Conservation (phyloP, 2,329 filamentous ascomycete genomes). For the Annulohypoxylon truncatum region DNA sequence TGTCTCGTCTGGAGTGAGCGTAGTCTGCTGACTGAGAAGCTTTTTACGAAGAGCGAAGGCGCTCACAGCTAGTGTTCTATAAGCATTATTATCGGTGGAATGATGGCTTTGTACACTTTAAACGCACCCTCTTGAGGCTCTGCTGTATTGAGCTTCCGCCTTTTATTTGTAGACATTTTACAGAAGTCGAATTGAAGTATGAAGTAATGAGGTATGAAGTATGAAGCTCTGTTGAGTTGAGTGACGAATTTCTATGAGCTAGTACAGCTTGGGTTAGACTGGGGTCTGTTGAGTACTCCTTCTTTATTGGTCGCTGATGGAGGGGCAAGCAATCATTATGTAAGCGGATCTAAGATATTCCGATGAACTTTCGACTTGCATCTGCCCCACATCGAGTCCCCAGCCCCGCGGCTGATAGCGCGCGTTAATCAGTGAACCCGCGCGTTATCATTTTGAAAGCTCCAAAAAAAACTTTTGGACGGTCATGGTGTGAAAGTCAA, state of each 20-base stretch:
- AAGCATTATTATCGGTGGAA: background rate
- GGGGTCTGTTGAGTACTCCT: background rate
- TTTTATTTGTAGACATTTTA: constrained; percentile 53
- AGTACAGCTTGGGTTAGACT: background rate
- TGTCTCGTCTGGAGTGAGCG: constrained; percentile 4
- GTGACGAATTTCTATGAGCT: constrained; percentile 4
- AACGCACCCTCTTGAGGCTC: constrained; percentile 52
- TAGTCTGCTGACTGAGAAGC: constrained; percentile 48
- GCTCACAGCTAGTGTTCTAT: constrained; percentile 53
- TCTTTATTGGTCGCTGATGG: background rate
- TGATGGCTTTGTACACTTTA: background rate
- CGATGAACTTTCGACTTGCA: background rate
- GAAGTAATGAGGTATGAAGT: background rate
- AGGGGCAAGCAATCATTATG: background rate
- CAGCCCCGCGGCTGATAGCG: constrained; percentile 17
- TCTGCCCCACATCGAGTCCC: background rate
- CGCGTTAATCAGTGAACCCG: background rate
- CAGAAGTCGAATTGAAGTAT: background rate
- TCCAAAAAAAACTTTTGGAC: constrained; percentile 30
- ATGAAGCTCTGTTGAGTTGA: constrained; percentile 1
- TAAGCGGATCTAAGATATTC: constrained; percentile 1
- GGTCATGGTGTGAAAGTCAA: constrained; percentile 13
- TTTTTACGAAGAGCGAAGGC: constrained; percentile 59
- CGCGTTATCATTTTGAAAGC: constrained; percentile 7
- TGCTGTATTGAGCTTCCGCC: constrained; percentile 56